Conservation (phyloP, 768 basidiomycete species). For the Lentinula detonsa region DNA sequence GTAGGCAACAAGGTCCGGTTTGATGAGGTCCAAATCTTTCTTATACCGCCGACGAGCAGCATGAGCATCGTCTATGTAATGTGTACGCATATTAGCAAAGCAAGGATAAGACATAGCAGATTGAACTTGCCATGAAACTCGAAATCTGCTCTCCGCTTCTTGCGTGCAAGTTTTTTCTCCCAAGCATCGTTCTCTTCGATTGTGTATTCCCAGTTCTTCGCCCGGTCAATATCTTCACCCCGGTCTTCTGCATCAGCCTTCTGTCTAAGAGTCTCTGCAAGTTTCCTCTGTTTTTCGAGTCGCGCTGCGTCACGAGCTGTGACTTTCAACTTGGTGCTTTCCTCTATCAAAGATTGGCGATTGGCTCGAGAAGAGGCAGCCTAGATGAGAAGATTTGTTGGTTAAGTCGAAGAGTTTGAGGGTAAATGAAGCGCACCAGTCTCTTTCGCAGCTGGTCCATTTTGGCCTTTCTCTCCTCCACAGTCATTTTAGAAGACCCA, state of each 20-base stretch:
- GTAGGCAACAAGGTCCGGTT: slow-evolving; percentile 83
- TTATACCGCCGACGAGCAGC: slow-evolving; percentile 87
- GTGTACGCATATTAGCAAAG: not conserved
- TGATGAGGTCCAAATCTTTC: slow-evolving; percentile 83
- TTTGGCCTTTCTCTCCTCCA: slow-evolving; percentile 75
- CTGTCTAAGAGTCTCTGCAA: slow-evolving; percentile 78
- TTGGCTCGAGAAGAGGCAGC: slow-evolving; percentile 77
- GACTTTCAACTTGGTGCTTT: slow-evolving; percentile 71
- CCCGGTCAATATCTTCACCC: slow-evolving; percentile 88
- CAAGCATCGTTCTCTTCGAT: slow-evolving; percentile 95
- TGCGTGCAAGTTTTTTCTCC: slow-evolving; percentile 86
- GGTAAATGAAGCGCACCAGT: slow-evolving; percentile 52
- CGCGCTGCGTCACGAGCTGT: slow-evolving; percentile 77
- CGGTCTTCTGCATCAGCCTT: slow-evolving; percentile 87
- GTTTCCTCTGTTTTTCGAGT: slow-evolving; percentile 83
- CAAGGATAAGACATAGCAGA: not conserved
- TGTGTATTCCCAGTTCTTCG: slow-evolving; percentile 93
- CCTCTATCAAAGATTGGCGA: slow-evolving; percentile 79
- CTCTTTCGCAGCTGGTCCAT: slow-evolving; percentile 69
- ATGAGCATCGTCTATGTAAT: slow-evolving; percentile 73
- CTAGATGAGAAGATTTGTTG: slow-evolving; percentile 28
- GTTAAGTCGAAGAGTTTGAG: not conserved
- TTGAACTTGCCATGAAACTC: slow-evolving; percentile 79
- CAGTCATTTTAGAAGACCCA: slow-evolving; percentile 27
- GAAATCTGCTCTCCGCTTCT: slow-evolving; percentile 79